These are phyloP conservation scores for Populus simonii DNA, from an alignment of 345 rosid genomes.

Conservation along the genomic window DNA sequence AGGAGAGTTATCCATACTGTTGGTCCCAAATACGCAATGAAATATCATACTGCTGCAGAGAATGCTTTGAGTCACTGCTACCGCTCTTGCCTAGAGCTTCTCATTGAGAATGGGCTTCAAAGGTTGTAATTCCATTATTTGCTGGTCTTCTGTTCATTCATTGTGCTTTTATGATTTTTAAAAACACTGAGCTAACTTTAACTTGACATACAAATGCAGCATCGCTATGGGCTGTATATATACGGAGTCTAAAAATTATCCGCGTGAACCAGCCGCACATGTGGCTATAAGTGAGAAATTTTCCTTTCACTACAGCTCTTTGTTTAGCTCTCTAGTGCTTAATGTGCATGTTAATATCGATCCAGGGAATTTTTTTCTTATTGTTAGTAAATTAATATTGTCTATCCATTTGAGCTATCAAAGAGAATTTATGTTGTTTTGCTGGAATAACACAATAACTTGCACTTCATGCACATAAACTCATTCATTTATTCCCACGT, in stretches of 20 bases:
- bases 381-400: neutral
- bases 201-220: slow-evolving; percentile 47
- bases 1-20: slow-evolving; percentile 75
- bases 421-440: neutral
- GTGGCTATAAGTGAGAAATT: slow-evolving; percentile 86
- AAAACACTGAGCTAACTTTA: slow-evolving; percentile 21
- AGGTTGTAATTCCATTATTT: slow-evolving; percentile 45
- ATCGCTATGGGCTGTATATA: slow-evolving; percentile 93
- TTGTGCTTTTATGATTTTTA: neutral
- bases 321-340: neutral
- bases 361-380: neutral
- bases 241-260: slow-evolving; percentile 90
- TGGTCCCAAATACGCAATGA: slow-evolving; percentile 95
- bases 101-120: slow-evolving; percentile 77
- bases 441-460: neutral
- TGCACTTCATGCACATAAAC: neutral
- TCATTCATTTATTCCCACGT: neutral
- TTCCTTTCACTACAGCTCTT: neutral
- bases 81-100: slow-evolving; percentile 89
- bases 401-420: neutral
- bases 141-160: slow-evolving; percentile 1
- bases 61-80: slow-evolving; percentile 99
- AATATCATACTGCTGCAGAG: slow-evolving; percentile 98
- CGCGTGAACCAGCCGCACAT: slow-evolving; percentile 98
- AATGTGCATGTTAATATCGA: neutral